Conservation (phyloP, 208 protist species). For the Acanthamoeba polyphaga region DNA sequence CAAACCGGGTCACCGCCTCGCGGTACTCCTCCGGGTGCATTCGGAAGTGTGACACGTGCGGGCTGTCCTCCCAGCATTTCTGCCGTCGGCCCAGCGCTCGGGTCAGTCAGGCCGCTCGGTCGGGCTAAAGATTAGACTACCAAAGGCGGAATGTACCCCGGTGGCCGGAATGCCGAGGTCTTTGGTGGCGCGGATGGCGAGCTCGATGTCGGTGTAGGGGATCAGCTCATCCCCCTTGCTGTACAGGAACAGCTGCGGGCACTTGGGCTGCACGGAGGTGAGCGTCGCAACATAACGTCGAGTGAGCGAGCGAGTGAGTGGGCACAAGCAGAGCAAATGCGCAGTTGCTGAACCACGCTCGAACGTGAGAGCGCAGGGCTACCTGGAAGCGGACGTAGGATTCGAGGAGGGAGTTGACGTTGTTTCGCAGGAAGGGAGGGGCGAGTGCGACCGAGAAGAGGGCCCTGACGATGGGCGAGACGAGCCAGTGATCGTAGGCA, state of each 20-base stretch:
- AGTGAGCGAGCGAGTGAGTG: neutral
- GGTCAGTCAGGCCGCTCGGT: neutral
- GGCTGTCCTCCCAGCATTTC: conserved; percentile 43
- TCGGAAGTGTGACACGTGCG: conserved; percentile 19
- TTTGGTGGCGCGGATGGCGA: neutral
- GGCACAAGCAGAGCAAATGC: neutral
- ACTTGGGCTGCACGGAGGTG: neutral
- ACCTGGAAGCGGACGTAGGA: conserved; percentile 42
- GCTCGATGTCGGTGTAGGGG: conserved; percentile 42
- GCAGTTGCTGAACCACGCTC: neutral
- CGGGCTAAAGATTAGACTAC: neutral
- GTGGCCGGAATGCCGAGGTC: neutral
- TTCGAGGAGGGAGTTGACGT: neutral
- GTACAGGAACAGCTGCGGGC: conserved; percentile 43
- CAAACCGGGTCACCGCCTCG: neutral
- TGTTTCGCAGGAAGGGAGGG: conserved; percentile 1
- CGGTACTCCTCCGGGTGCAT: conserved; percentile 21
- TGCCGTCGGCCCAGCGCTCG: neutral
- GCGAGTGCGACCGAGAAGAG: neutral
- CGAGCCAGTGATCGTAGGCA: conserved; percentile 34
- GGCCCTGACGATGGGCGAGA: neutral
- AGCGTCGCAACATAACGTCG: neutral
- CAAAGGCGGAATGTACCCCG: neutral
- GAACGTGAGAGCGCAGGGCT: neutral
- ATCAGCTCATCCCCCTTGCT: conserved; percentile 48